phyloP scores from a whole-genome alignment of 371 early-diverging fungal species.

The Syncephalastrum racemosum region DNA sequence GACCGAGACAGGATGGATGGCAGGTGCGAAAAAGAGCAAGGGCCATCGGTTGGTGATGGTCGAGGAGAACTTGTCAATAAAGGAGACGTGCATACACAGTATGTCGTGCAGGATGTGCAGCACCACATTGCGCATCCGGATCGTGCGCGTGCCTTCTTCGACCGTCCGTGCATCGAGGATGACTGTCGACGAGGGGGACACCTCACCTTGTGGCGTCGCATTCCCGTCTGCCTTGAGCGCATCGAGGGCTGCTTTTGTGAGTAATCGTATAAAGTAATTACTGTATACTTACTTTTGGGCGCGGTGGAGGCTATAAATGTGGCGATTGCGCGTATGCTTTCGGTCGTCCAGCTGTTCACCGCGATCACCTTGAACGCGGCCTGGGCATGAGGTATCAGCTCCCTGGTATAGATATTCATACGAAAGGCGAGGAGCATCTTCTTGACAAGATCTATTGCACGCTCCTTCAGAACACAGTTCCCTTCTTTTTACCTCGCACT shows the following conservation, averaged over 20 bases:
- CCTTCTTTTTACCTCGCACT: constrained; percentile 13
- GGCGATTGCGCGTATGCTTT: constrained; percentile 64
- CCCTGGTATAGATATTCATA: constrained; percentile 58
- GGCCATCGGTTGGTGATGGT: constrained; percentile 77
- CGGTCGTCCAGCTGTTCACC: constrained; percentile 61
- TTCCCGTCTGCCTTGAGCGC: background rate
- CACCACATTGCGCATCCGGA: constrained; percentile 66
- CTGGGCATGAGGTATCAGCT: constrained; percentile 56
- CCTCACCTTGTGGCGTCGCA: too few relatives aligned
- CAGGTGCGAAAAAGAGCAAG: constrained; percentile 60
- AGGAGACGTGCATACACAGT: constrained; percentile 45
- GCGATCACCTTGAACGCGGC: constrained; percentile 58
- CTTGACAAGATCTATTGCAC: constrained; percentile 58
- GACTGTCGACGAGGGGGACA: constrained; percentile 9
- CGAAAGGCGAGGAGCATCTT: constrained; percentile 64
- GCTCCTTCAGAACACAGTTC: background rate
- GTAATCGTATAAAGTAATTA: background rate
- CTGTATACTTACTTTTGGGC: constrained; percentile 47
- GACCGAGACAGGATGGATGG: constrained; percentile 59
- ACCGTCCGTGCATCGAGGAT: constrained; percentile 39
- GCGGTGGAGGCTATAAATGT: constrained; percentile 70
- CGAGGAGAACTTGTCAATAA: constrained; percentile 55
- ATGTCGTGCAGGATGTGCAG: constrained; percentile 75
- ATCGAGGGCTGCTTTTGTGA: background rate
- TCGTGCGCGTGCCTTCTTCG: constrained; percentile 31